phyloP scores from a whole-genome alignment of 345 rosid species.

The Eucalyptus globulus region DNA sequence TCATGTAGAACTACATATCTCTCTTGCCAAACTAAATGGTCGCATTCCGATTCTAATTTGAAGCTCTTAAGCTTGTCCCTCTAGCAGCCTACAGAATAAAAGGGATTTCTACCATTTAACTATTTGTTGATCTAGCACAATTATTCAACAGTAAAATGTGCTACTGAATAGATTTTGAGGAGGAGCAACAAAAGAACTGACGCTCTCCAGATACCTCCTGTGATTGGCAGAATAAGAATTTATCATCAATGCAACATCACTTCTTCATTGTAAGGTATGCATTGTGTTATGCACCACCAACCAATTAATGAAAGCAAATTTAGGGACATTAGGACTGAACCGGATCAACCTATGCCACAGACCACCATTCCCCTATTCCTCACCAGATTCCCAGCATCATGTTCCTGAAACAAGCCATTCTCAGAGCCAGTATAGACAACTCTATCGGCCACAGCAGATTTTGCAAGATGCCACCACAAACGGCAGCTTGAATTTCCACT shows the following conservation, averaged over 20 bases:
- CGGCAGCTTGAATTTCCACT: neutral
- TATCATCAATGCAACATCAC: neutral
- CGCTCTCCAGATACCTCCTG: neutral
- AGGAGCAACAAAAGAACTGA: neutral
- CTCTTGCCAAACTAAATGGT: neutral
- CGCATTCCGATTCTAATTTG: neutral
- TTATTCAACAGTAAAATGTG: neutral
- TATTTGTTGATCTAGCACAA: neutral
- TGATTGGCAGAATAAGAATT: neutral
- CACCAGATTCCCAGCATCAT: neutral
- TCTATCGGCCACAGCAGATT: too few species aligned
- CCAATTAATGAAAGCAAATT: neutral
- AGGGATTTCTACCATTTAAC: neutral
- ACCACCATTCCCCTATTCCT: neutral
- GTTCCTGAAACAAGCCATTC: neutral
- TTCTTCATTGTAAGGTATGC: neutral
- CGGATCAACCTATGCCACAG: neutral
- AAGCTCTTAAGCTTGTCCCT: neutral
- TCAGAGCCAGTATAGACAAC: neutral
- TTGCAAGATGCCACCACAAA: too few species aligned
- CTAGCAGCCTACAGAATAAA: neutral
- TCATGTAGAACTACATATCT: neutral
- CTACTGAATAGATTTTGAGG: neutral
- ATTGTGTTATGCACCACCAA: neutral
- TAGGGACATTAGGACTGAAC: neutral